phyloP scores from a whole-genome alignment of 805 yeast species.

The Metschnikowia sp. region DNA sequence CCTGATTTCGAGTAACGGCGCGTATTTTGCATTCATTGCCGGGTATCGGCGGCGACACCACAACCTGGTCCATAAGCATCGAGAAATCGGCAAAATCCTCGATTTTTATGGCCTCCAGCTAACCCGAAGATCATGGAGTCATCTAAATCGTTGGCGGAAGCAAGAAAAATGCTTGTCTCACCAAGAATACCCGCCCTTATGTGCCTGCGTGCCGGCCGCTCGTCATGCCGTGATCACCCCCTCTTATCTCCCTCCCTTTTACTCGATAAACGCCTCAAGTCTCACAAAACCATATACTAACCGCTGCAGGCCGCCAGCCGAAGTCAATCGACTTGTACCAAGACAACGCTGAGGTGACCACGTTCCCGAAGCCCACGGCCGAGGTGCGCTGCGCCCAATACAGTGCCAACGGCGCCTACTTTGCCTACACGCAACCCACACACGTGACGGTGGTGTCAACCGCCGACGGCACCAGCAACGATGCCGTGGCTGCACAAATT shows the following conservation, averaged over 20 bases:
- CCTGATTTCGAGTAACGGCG: not conserved
- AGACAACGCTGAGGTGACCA: conserved; percentile 35
- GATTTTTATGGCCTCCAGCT: no score
- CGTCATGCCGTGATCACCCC: no score
- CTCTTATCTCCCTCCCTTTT: no score
- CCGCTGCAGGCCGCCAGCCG: conserved; percentile 27
- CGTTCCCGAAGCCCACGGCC: conserved; percentile 31
- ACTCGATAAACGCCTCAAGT: no score
- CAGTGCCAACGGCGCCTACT: conserved; percentile 62
- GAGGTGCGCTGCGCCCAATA: conserved; percentile 66
- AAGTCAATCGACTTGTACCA: conserved; percentile 25
- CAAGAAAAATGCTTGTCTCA: no score
- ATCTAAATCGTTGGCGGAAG: no score
- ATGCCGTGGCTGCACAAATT: conserved; percentile 41
- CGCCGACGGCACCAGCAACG: conserved; percentile 38
- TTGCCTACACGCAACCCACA: conserved; percentile 70
- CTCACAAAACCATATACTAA: conserved; percentile 15
- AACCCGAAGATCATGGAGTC: no score
- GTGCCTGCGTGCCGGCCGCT: no score
- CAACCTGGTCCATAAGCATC: no score
- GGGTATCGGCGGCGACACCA: no score
- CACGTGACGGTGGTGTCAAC: conserved; percentile 58
- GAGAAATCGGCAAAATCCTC: no score
- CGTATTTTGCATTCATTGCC: not conserved
- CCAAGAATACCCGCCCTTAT: no score